phyloP scores from a whole-genome alignment of 495 filamentous ascomycete genomes.

The Xylaria sp. region DNA sequence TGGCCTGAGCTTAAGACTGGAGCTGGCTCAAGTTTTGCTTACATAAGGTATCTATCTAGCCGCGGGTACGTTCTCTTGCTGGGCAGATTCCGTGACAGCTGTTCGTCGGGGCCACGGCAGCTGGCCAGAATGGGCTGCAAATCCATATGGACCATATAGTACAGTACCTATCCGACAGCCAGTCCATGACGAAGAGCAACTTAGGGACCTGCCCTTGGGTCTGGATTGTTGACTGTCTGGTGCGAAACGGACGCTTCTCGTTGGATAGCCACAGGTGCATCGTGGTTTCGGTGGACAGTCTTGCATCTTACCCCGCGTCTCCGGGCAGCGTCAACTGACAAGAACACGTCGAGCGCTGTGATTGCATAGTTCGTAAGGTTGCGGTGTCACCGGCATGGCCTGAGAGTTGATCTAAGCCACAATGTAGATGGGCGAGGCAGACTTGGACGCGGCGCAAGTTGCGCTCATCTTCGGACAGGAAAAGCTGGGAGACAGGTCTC shows the following conservation, averaged over 20 bases:
- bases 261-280: neutral
- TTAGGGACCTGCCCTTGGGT: neutral
- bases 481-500: neutral
- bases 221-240: neutral
- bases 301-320: neutral
- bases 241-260: neutral
- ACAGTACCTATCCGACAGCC: neutral
- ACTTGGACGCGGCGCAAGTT: neutral
- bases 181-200: neutral
- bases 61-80: too few relatives aligned
- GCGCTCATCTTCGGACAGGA: neutral
- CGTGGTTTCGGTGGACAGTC: neutral
- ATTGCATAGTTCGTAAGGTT: neutral
- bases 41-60: too few relatives aligned
- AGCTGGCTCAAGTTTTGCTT: too few relatives aligned
- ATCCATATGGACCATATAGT: too few relatives aligned
- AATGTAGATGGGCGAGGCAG: neutral
- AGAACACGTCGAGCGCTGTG: neutral
- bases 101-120: neutral
- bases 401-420: neutral
- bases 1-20: conserved; percentile 6
- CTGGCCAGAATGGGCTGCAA: neutral
- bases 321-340: neutral
- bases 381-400: neutral
- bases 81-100: neutral